Conservation (phyloP, 345 rosid species). For the Rhodamnia rubescens region DNA sequence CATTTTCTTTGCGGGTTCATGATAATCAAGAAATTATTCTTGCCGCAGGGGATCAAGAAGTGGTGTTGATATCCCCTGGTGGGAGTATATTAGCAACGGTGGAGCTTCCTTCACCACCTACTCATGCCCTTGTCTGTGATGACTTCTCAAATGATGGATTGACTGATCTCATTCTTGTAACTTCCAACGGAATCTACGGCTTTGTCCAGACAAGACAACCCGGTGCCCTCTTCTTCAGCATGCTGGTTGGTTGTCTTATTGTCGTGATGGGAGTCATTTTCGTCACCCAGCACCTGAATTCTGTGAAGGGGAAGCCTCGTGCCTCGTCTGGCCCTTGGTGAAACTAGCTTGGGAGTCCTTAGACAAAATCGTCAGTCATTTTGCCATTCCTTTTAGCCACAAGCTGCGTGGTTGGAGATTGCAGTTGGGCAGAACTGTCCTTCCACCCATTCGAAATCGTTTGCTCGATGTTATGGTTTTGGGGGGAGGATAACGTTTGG, state of each 20-base stretch:
- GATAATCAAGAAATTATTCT: constrained; percentile 85
- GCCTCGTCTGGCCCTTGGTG: constrained; percentile 40
- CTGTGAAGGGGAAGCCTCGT: constrained; percentile 71
- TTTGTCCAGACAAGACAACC: constrained; percentile 96
- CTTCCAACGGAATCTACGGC: constrained; percentile 81
- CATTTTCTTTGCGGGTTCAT: constrained; percentile 56
- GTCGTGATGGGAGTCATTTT: constrained; percentile 92
- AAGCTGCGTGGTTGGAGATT: background rate
- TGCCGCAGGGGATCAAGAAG: constrained; percentile 91
- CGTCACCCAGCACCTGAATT: constrained; percentile 78
- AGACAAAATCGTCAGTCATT: background rate
- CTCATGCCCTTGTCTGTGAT: constrained; percentile 66
- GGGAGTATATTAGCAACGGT: constrained; percentile 66
- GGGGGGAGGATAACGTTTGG: background rate
- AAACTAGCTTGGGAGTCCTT: background rate
- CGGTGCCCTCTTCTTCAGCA: constrained; percentile 97
- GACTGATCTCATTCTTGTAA: constrained; percentile 78
- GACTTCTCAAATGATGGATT: constrained; percentile 93
- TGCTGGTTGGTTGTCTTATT: constrained; percentile 85
- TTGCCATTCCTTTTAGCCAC: background rate
- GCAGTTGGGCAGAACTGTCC: background rate
- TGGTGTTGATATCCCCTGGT: constrained; percentile 74
- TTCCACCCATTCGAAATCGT: background rate
- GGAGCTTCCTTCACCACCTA: constrained; percentile 80
- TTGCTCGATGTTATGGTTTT: background rate